A percentile compares a stretch with the other conserved stretches of the same genome.
Evolutionary conservation across 345 rosid species (phyloP).

Genomic region (Aurinia saxatilis): DNA sequence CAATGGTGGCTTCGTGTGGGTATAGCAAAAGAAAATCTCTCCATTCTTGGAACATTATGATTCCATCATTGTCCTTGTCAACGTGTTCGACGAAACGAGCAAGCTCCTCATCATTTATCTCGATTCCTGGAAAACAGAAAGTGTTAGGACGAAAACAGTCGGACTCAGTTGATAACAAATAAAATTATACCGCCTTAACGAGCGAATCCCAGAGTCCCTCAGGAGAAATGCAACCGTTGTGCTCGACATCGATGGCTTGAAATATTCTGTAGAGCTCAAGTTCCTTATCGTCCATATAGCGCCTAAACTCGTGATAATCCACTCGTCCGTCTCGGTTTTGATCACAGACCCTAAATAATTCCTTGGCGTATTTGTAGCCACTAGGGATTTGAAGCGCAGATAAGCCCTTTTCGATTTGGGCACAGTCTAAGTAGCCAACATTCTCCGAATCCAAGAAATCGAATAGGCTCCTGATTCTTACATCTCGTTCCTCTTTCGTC

Average conservation of each 20-base stretch:
- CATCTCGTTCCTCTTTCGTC: constrained; percentile 55
- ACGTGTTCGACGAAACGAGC: constrained; percentile 88
- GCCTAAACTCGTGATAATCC: constrained; percentile 57
- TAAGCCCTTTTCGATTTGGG: constrained; percentile 57
- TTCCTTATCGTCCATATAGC: constrained; percentile 75
- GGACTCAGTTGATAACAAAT: too few species aligned
- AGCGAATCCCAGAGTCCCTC: constrained; percentile 70
- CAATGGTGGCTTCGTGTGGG: constrained; percentile 95
- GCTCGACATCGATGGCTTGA: constrained; percentile 71
- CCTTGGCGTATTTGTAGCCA: constrained; percentile 60
- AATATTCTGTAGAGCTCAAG: constrained; percentile 64
- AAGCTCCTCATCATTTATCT: constrained; percentile 82
- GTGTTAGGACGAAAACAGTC: constrained; percentile 36
- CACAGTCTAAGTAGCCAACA: constrained; percentile 45
- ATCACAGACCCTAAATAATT: constrained; percentile 60
- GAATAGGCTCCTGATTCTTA: constrained; percentile 48
- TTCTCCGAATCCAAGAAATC: constrained; percentile 46
- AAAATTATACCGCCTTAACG: constrained; percentile 45
- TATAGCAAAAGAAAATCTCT: constrained; percentile 83
- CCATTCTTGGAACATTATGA: constrained; percentile 91
- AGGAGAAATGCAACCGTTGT: constrained; percentile 64
- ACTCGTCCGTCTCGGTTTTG: constrained; percentile 56
- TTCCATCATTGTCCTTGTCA: constrained; percentile 84
- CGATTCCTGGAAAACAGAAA: constrained; percentile 52
- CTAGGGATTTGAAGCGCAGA: constrained; percentile 57